Base-by-base conservation (phyloP, 805 yeast genomes). In the Candida glaebosa region DNA sequence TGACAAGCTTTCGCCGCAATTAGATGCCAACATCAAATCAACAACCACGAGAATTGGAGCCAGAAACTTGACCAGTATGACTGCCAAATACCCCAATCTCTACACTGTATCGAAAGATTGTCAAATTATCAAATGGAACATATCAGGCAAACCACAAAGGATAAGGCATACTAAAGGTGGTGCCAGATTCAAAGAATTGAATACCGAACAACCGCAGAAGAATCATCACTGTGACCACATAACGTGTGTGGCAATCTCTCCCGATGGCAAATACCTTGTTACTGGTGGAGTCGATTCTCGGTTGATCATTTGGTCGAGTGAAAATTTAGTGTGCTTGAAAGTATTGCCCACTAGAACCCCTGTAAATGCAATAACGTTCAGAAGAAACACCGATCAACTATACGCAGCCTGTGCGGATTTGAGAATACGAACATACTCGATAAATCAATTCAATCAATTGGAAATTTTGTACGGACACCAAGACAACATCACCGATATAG, bases 401-500 rank as follows among this genome's bases (percentile, higher is more conserved):
- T 93, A 84, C 58, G 98, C 90, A 18, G 85, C 96, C 1, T 88
- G 96, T 65, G 91, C 89, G 1, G 99, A 93, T 62, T 78, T 89
- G 56, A 84, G 90, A 52, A 84, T 93, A 50, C 79, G 97, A 59
- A 86, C 95, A 0, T 93, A 78, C 60, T 83, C 90, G 48, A 75
- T 90, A 44, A 86, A 81, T 53, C 96, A 89, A 63, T 76, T 84
- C 56, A 82, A 96, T 3, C 95, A 88, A 62, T 73, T 91, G 56
- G 99, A 93, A 67, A 83, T 87, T 3, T 68, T 93, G 35, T 93
- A 87, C 59, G 99, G 99, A 2, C 99, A 93, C 64, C 98, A 93
- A 67, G 99, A 93, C 58, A 70, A 78, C 41, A 90, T 91, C 34
- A 75, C 78, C 33, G 97, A 83, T 56, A 82, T 93, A 40, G 68